Base-by-base conservation (phyloP, 345 rosid genomes). In the Acer yangbiense region DNA sequence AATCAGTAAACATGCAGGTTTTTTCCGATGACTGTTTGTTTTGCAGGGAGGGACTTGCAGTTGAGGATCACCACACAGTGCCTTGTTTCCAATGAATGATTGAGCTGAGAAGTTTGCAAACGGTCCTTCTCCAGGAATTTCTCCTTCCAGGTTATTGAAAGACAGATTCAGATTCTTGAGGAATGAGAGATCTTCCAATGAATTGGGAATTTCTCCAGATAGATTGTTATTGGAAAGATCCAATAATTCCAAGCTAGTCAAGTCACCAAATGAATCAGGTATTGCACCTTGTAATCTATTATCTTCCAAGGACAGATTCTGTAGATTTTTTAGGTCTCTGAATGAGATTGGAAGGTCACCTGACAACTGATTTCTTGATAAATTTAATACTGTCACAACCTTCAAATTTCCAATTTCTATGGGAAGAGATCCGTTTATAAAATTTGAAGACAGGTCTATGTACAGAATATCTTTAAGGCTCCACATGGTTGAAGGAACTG, bases 261-360 rank as follows among this genome's bases (percentile, higher is more conserved):
- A 39, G 13, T 68, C 21, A 67, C 68, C 75, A 20, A 81, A 21
- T 68, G 75, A 39, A n/a, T 61, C 60, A 32, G 66, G 77, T n/a
- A 77, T 81, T 9, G 48, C 7, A 27, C 83, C 83, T 3, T 54
- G 17, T 2, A 80, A 20, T 23, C 23, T 25, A 43, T 80, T 80
- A 1, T 25, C 1, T 0, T 35, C 43, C 6, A 80, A 44, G 27
- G 60, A 52, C 2, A 80, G 32, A 6, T 3, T 4, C 4, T 27
- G 54, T 14, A 80, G 58, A 54, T 4, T 4, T 66, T 20, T 65
- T 6, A 71, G 54, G 27, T 25, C 35, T 5, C 58, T 48, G 0
- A 81, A 29, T 16, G 57, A n/a, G 10, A 1, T 9, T 0, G 83
- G 83, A 21, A 81, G 44, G 11, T 32, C 29, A 25, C 75, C 46